phyloP scores from a whole-genome alignment of 2,329 filamentous ascomycete species.

The Magnaporthiopsis poae region DNA sequence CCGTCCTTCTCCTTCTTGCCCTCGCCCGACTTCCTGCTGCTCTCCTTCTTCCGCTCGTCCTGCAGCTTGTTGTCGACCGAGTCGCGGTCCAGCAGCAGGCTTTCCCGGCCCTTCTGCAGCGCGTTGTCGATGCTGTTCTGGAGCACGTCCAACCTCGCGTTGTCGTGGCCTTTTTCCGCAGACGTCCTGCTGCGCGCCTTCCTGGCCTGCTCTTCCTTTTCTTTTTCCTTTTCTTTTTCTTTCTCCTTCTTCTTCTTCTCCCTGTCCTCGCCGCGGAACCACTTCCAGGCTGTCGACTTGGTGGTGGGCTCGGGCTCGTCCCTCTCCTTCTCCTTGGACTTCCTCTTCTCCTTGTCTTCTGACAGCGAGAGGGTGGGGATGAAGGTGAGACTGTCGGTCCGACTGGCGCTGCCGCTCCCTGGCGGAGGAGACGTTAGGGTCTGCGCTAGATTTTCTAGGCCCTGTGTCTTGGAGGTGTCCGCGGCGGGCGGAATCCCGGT shows the following conservation, averaged over 20 bases:
- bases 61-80: constrained; percentile 58
- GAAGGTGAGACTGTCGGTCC: constrained; percentile 69
- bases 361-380: constrained; percentile 58
- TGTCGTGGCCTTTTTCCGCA: constrained; percentile 58
- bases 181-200: constrained; percentile 53
- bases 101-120: constrained; percentile 63
- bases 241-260: constrained; percentile 48
- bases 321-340: constrained; percentile 40
- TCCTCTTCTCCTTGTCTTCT: constrained; percentile 66
- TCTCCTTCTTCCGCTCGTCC: constrained; percentile 75
- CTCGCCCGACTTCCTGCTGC: constrained; percentile 59
- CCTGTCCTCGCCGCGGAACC: constrained; percentile 29
- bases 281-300: constrained; percentile 44
- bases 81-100: constrained; percentile 72
- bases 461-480: constrained; percentile 25
- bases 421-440: constrained; percentile 55
- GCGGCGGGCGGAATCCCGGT: constrained; percentile 1
- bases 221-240: constrained; percentile 39
- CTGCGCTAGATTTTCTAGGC: constrained; percentile 55
- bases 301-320: constrained; percentile 43
- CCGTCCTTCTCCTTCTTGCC: constrained; percentile 83
- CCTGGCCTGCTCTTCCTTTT: constrained; percentile 46
- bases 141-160: constrained; percentile 71
- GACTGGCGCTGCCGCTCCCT: constrained; percentile 54
- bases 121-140: constrained; percentile 74